These are phyloP conservation scores for Chernovozyma sophiae-reginae DNA, from an alignment of 1,139 yeast species.

Conservation along the genomic window DNA sequence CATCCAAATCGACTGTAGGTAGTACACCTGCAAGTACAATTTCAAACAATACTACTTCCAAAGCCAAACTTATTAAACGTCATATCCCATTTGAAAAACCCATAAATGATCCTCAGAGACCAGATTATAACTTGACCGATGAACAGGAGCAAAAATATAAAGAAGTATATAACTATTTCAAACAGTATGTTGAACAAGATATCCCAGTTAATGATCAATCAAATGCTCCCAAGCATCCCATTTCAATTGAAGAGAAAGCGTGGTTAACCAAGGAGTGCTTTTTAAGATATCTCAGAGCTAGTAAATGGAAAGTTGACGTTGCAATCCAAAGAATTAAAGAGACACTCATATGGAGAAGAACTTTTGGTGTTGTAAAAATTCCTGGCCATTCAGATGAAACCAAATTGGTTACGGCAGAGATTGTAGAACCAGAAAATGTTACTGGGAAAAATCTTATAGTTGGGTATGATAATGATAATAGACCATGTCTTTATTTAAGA, in stretches of 20 bases:
- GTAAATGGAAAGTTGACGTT: constrained; percentile 76
- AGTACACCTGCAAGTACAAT: constrained; percentile 9
- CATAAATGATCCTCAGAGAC: constrained; percentile 30
- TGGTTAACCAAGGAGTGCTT: constrained; percentile 93
- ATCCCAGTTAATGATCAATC: constrained; percentile 21
- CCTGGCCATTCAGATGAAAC: constrained; percentile 37
- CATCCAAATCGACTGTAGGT: constrained; percentile 13
- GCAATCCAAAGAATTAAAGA: constrained; percentile 71
- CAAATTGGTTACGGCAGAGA: constrained; percentile 53
- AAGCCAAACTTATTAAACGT: constrained; percentile 25
- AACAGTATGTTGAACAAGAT: constrained; percentile 14
- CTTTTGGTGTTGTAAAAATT: constrained; percentile 73
- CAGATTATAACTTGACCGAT: constrained; percentile 23
- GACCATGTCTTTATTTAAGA: constrained; percentile 86
- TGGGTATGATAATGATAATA: constrained; percentile 82
- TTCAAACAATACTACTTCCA: constrained; percentile 7
- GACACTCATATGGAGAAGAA: constrained; percentile 87
- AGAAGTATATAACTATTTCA: constrained; percentile 22
- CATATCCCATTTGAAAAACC: constrained; percentile 41
- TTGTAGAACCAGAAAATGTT: constrained; percentile 66
- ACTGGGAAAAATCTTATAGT: constrained; percentile 87
- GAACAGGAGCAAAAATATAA: constrained; percentile 29
- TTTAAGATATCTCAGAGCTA: constrained; percentile 80
- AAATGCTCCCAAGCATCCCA: constrained; percentile 18
- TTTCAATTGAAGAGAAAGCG: constrained; percentile 60